These are phyloP conservation scores for Aspergillus carlsbadensis DNA, from an alignment of 495 filamentous ascomycete genomes.

Conservation along the genomic window DNA sequence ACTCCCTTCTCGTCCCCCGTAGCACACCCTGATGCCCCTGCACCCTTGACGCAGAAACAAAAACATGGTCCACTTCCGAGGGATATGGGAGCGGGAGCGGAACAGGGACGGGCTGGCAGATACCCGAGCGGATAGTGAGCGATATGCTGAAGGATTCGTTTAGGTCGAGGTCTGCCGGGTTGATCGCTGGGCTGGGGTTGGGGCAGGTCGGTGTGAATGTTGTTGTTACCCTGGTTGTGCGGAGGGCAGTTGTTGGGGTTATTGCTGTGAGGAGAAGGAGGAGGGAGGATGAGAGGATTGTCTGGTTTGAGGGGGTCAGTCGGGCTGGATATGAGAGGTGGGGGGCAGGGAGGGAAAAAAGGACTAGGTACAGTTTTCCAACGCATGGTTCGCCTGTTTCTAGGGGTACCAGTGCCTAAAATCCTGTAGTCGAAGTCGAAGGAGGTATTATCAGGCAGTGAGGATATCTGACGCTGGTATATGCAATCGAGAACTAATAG, in stretches of 20 bases:
- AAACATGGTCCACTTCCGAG: conserved; percentile 30
- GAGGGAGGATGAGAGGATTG: conserved; percentile 3
- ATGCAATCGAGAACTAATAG: no score
- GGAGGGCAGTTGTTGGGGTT: conserved; percentile 22
- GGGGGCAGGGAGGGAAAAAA: not conserved
- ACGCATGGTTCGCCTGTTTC: conserved; percentile 9
- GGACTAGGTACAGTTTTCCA: conserved; percentile 9
- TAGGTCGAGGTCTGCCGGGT: conserved; percentile 26
- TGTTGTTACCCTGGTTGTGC: conserved; percentile 32
- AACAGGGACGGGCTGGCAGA: conserved; percentile 33
- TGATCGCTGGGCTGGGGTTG: not conserved
- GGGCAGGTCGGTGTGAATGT: conserved; percentile 41
- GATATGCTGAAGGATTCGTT: conserved; percentile 27
- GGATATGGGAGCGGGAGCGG: conserved; percentile 29
- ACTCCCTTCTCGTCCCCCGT: no score
- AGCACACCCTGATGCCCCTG: conserved; percentile 15
- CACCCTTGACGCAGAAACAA: conserved; percentile 21
- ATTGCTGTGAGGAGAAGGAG: conserved; percentile 25
- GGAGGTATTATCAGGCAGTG: no score
- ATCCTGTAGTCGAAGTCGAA: no score
- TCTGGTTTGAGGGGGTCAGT: not conserved
- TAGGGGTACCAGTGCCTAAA: not conserved
- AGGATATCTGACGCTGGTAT: no score
- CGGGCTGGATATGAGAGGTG: not conserved
- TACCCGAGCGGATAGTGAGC: conserved; percentile 24